Evolutionary conservation across 192 early-diverging fungal genomes (phyloP).

Genomic region (Linnemannia elongata): DNA sequence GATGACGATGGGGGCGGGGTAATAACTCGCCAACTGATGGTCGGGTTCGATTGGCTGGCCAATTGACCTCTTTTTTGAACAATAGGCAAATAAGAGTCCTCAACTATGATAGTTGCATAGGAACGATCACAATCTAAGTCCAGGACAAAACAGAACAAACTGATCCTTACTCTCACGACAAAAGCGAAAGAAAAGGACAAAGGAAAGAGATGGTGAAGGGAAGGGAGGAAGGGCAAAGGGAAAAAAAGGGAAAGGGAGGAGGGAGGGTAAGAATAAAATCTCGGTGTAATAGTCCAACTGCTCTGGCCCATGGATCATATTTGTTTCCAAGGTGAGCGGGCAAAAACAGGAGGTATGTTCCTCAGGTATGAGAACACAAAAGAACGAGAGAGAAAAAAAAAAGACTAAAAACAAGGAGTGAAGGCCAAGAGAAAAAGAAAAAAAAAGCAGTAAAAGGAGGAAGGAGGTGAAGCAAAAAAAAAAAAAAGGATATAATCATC

Average conservation of each 20-base stretch:
- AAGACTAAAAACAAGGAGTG: background rate
- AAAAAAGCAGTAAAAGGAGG: conserved; percentile 4
- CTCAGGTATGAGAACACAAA: background rate
- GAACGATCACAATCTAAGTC: background rate
- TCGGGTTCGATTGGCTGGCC: background rate
- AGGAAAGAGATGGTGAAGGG: background rate
- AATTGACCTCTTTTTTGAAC: background rate
- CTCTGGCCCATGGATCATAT: background rate
- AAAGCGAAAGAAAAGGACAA: background rate
- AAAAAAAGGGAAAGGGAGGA: background rate
- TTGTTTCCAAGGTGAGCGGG: background rate
- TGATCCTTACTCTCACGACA: background rate
- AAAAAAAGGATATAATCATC: background rate
- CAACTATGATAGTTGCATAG: background rate
- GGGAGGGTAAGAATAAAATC: background rate
- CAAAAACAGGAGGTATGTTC: background rate
- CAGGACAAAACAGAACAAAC: background rate
- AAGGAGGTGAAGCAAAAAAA: conserved; percentile 9
- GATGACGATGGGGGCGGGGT: background rate
- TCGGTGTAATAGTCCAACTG: background rate
- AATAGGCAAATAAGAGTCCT: background rate
- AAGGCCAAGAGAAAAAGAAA: background rate
- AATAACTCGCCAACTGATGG: background rate
- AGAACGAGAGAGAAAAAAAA: background rate
- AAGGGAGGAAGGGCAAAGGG: background rate